Base-by-base conservation (phyloP, 768 basidiomycete species). In the Suillus fuscotomentosus region DNA sequence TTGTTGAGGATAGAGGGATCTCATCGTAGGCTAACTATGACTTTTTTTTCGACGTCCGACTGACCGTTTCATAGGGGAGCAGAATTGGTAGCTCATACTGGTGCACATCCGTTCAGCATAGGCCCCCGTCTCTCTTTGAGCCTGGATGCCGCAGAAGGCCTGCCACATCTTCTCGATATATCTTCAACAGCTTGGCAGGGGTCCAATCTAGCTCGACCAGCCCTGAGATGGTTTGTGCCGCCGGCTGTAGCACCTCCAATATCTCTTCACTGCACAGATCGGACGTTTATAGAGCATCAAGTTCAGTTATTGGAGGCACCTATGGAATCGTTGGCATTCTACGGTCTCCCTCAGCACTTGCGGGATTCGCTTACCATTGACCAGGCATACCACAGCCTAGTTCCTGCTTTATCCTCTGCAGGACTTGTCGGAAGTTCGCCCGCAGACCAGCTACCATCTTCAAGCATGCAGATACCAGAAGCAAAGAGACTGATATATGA, bases 401-500 rank as follows among this genome's bases (percentile, higher is more conserved):
- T 90, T 39, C 90, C 92, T 38, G 84, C 83, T 43, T 70, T 95
- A 22, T 80, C 89, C 2, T 82, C 87, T 6, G 69, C 74, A 7
- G 97, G 97, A 48, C 76, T 99, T 56, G 71, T 96, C 63, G 81
- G 79, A 36, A 77, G 73, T 43, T 92, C 95, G 1, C 82, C 92
- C 6, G 69, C 74, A 0, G 83, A 90, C 66, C 94, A 97, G 71
- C 78, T 94, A 9, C 95, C 95, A 2, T 77, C 83, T 54, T 87
- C 95, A 13, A 84, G 85, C 38, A 95, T 98, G 91, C 89, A 90
- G 67, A 91, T 99, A 42, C 97, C 97, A 4, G 94, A 98, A 67
- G 92, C 93, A 54, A 96, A 97, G 76, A 85, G 97, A 60, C 85
- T 99, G 31, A 91, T 99, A 59, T 95, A 93, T 67, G 97, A 99